Conservation (phyloP, 371 early-diverging fungal genomes). For the Dinochytrium kinnereticum region DNA sequence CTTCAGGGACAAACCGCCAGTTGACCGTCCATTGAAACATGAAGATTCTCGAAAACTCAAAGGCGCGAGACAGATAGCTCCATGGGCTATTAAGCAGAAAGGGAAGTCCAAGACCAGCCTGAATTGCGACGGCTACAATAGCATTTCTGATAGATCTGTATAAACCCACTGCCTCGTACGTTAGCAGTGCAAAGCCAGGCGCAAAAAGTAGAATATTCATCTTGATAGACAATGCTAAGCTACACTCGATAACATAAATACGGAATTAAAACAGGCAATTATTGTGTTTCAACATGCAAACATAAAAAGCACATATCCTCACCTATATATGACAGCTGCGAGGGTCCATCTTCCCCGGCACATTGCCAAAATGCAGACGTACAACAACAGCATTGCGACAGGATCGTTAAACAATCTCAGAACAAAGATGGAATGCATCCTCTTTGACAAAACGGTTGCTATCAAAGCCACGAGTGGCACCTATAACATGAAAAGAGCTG, state of each 20-base stretch:
- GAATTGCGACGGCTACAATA: conserved; percentile 56
- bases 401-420: conserved; percentile 92
- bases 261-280: not conserved
- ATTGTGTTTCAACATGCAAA: no score
- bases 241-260: not conserved
- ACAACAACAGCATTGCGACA: conserved; percentile 82
- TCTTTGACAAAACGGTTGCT: conserved; percentile 71
- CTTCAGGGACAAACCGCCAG: conserved; percentile 82
- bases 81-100: conserved; percentile 51
- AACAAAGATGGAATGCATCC: conserved; percentile 89
- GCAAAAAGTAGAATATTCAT: conserved; percentile 92
- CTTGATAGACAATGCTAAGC: conserved; percentile 84
- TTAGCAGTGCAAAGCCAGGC: conserved; percentile 78
- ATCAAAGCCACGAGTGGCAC: conserved; percentile 68
- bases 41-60: conserved; percentile 86
- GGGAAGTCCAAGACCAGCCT: conserved; percentile 51
- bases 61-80: conserved; percentile 74
- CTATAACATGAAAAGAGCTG: conserved; percentile 34
- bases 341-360: conserved; percentile 56
- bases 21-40: conserved; percentile 93
- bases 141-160: conserved; percentile 58
- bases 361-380: conserved; percentile 66
- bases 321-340: conserved; percentile 70
- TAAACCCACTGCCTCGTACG: conserved; percentile 66
- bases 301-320: no score